Evolutionary conservation across 805 yeast genomes (phyloP).

Genomic region (Sugiyamaella lignohabitans): DNA sequence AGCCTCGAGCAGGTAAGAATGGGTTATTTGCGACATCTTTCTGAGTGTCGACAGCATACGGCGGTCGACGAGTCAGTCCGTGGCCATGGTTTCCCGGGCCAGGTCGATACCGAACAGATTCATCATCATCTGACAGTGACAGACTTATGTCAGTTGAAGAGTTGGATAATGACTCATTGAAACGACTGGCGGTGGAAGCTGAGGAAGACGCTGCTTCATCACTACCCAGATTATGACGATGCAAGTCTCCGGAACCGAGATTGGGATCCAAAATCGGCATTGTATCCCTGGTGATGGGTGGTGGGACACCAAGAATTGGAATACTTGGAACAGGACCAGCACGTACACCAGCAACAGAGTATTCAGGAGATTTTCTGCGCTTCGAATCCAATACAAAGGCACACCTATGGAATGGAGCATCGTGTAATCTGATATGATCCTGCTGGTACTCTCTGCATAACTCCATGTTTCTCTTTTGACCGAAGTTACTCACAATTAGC

Average conservation of each 20-base stretch:
- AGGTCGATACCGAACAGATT: too few species aligned
- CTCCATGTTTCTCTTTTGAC: constrained; percentile 43
- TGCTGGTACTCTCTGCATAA: constrained; percentile 51
- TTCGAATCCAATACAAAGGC: constrained; percentile 60
- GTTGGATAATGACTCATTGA: neutral
- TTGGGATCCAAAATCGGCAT: constrained; percentile 35
- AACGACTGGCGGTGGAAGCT: constrained; percentile 10
- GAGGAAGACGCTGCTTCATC: constrained; percentile 16
- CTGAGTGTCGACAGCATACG: neutral
- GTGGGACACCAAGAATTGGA: constrained; percentile 55
- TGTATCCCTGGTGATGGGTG: constrained; percentile 50
- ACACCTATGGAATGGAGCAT: constrained; percentile 75
- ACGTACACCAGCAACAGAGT: constrained; percentile 39
- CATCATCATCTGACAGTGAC: neutral
- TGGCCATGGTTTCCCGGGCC: too few species aligned
- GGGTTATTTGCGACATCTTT: neutral
- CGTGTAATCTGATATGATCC: constrained; percentile 59
- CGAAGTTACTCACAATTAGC: constrained; percentile 51
- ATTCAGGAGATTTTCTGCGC: constrained; percentile 34
- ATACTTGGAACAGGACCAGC: constrained; percentile 54
- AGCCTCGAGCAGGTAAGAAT: constrained; percentile 19
- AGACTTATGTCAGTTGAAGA: neutral
- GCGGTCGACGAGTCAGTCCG: neutral
- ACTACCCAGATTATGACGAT: constrained; percentile 12
- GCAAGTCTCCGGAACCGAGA: constrained; percentile 9